Conservation (phyloP, 31 red algal genomes). For the Bonnemaisonia californica region DNA sequence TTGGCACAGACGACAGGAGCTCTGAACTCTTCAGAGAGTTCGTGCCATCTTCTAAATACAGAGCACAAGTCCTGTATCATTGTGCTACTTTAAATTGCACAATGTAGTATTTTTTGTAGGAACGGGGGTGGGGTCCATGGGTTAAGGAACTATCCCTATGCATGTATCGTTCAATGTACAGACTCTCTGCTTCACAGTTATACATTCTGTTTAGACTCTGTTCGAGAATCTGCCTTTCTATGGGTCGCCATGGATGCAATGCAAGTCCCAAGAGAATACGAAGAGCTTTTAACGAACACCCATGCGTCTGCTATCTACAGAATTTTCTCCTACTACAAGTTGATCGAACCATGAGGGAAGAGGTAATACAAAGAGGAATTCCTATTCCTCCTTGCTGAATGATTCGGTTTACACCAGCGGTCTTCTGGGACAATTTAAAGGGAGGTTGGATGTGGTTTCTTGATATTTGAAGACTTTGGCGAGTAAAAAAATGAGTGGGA, state of each 20-base stretch:
- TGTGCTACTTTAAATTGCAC: background rate
- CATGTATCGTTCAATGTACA: background rate
- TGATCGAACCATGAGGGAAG: background rate
- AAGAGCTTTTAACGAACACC: background rate
- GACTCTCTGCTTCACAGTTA: background rate
- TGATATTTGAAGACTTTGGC: slow-evolving; percentile 3
- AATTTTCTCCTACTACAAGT: background rate
- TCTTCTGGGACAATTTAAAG: slow-evolving; percentile 7
- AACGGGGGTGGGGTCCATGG: no score
- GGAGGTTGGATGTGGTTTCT: slow-evolving; percentile 16
- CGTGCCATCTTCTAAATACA: slow-evolving; percentile 4
- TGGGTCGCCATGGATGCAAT: background rate
- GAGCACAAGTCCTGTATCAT: slow-evolving; percentile 26
- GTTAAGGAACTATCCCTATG: no score
- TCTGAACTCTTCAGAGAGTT: background rate
- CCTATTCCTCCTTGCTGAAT: background rate
- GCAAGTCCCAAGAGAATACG: slow-evolving; percentile 12
- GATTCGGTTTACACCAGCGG: slow-evolving; percentile 14
- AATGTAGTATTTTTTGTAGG: slow-evolving; percentile 27
- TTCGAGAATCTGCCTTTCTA: background rate
- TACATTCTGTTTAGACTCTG: slow-evolving; percentile 7
- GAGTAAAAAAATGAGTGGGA: background rate
- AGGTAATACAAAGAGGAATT: background rate
- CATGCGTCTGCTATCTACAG: background rate
- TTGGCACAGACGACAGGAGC: background rate